Percentiles rank a stretch among this genome's conserved stretches.
Conservation (phyloP, 768 basidiomycete species). For the Pleurotus giganteus region DNA sequence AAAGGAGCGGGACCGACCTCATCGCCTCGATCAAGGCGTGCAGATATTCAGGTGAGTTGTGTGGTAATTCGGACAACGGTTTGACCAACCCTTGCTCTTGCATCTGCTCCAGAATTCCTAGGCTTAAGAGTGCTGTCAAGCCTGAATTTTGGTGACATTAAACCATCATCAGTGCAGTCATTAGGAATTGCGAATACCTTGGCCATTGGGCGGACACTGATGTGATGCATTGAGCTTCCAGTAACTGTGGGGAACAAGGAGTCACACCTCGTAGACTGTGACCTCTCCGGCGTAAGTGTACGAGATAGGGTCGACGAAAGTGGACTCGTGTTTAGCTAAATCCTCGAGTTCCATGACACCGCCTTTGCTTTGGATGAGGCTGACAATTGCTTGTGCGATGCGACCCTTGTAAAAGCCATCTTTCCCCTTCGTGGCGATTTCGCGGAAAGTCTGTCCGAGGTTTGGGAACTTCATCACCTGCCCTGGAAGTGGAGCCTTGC, state of each 20-base stretch:
- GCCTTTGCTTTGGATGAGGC: constrained; percentile 80
- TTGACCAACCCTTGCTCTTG: constrained; percentile 70
- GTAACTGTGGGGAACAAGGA: not conserved
- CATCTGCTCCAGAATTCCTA: constrained; percentile 89
- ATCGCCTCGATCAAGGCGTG: constrained; percentile 86
- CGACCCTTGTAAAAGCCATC: constrained; percentile 94
- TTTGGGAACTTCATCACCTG: constrained; percentile 80
- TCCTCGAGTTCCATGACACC: constrained; percentile 96
- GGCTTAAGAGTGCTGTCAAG: constrained; percentile 88
- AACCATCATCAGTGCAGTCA: not conserved
- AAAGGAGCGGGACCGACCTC: constrained; percentile 42
- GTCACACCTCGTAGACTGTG: constrained; percentile 82
- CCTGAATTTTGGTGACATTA: constrained; percentile 38
- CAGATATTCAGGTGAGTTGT: constrained; percentile 88
- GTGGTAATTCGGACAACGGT: constrained; percentile 76
- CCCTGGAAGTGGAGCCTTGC: constrained; percentile 81
- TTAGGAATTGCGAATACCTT: constrained; percentile 46
- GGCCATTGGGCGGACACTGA: constrained; percentile 98
- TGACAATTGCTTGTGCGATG: constrained; percentile 85
- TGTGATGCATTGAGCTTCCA: constrained; percentile 7
- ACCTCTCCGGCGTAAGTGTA: constrained; percentile 87
- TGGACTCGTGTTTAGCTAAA: constrained; percentile 76
- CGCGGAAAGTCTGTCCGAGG: constrained; percentile 81
- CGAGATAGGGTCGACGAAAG: constrained; percentile 86
- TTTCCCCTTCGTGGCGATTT: constrained; percentile 77